Base-by-base conservation (phyloP, 192 early-diverging fungal genomes). In the Thamnidium elegans region DNA sequence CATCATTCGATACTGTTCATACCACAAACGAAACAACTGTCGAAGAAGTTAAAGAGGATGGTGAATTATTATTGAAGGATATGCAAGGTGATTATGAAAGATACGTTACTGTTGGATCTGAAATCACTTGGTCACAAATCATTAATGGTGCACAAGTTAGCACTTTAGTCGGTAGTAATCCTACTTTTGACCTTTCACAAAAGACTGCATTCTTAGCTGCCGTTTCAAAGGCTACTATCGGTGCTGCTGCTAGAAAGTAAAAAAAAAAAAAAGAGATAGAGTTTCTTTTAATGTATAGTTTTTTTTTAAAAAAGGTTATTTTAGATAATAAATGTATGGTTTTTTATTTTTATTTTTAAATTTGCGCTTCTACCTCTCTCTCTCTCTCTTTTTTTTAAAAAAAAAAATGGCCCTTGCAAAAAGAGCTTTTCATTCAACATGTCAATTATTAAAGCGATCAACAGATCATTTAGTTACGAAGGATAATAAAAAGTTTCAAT, bases 51-150 rank as follows among this genome's bases (percentile, higher is more conserved):
- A 65, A 45, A 10, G 47, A 63, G 8, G 67, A 61, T 31, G 51
- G 13, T 19, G 59, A 55, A 7, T 36, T 51, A 21, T 13, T 51
- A 50, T 50, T 63, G 47, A 51, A 39, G 19, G 67, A 68, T 6
- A 55, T 62, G n/a, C 58, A 68, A 10, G 70, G 70, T 19, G 70
- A 71, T 34, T 71, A 71, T 60, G 47, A 56, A 13, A 48, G 70
- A 47, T 71, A 66, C 31, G 9, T 62, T 11, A 6, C 43, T 46
- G 58, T 71, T 13, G 56, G 56, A 9, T 21, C 59, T 17, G 32
- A 15, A 6, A 17, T 55, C 11, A 32, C 39, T 11, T 62, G 55
- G 58, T 15, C 63, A 52, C 39, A 45, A 13, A 36, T 45, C 14
- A 31, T 71, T 0, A 31, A 50, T 42, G 48, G 56, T 7, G 9